These are phyloP conservation scores for Alternaria sp. DNA, from an alignment of 2,329 filamentous ascomycete genomes.

Conservation along the genomic window DNA sequence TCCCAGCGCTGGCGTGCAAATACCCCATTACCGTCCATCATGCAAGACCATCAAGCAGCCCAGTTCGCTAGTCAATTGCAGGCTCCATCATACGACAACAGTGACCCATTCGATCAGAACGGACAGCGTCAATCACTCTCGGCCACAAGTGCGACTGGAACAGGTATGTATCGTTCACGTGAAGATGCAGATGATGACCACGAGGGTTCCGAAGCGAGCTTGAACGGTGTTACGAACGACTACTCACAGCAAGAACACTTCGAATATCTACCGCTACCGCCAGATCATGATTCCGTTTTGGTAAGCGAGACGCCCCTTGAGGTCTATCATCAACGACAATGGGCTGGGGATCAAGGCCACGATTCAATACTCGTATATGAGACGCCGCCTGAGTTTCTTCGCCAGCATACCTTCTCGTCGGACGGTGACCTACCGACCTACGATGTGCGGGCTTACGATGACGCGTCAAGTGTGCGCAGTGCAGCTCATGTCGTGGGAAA, in stretches of 20 bases:
- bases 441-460: not conserved
- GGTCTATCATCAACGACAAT: not conserved
- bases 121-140: not conserved
- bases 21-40: constrained; percentile 21
- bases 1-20: constrained; percentile 16
- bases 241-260: constrained; percentile 2
- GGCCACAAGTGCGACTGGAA: not conserved
- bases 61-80: constrained; percentile 15
- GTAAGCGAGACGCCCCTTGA: constrained; percentile 6
- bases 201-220: not conserved
- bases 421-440: not conserved
- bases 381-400: constrained; percentile 9
- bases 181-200: not conserved
- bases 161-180: not conserved
- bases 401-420: not conserved
- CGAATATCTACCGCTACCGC: not conserved
- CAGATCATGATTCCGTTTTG: not conserved
- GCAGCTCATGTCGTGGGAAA: not conserved
- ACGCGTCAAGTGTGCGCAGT: not conserved
- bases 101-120: not conserved
- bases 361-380: constrained; percentile 12
- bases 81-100: not conserved
- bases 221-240: not conserved
- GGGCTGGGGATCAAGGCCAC: not conserved
- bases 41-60: constrained; percentile 5